Evolutionary conservation across 2,329 filamentous ascomycete species (phyloP), one percentile per base, ranked within the genome.

Genomic region (Chaetoscypha palmicola): DNA sequence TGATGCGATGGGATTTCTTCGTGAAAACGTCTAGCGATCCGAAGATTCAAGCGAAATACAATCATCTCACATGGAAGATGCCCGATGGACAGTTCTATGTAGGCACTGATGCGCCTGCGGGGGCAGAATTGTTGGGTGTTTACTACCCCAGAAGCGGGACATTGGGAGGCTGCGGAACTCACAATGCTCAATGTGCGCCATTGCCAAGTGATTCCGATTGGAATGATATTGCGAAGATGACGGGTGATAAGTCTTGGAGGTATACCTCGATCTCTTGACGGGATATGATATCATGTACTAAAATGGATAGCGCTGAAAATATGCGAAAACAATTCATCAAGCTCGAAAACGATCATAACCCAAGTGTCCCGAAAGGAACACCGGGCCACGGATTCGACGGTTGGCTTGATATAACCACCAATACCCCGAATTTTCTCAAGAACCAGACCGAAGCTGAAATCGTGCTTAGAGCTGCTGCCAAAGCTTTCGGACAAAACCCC

Each of bases 1-100:
- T 63, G 8, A 64, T 72, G 58, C 59, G 62, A 43, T 77, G 74
- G 74, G 71, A 76, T 58, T 76, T 71, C 36, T 57, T 51, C 24
- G 54, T 55, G 16, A 46, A 54, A 16, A 46, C 51, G 33, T 30
- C 49, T 49, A 35, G 12, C 35, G 14, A 42, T 43, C 33, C 41
- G 24, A 42, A 48, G 12, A 16, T 34, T 4, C 32, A 34, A 19
- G 10, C n/a, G n/a, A n/a, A 34, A 17, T 50, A 55, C 28, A 34
- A 47, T 1, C 53, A 56, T 30, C 38, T 56, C 41, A 48, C 49
- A 1, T 76, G 71, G 56, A 52, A 62, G n/a, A 67, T 43, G 5
- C 40, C 47, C 2, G 48, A 51, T 38, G 59, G 59, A 2, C 38
- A 39, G 10, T 41, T 49, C 11, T 61, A 57, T 23, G 54, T 57